phyloP scores from a whole-genome alignment of 768 basidiomycete species.

The Mycena maculata region DNA sequence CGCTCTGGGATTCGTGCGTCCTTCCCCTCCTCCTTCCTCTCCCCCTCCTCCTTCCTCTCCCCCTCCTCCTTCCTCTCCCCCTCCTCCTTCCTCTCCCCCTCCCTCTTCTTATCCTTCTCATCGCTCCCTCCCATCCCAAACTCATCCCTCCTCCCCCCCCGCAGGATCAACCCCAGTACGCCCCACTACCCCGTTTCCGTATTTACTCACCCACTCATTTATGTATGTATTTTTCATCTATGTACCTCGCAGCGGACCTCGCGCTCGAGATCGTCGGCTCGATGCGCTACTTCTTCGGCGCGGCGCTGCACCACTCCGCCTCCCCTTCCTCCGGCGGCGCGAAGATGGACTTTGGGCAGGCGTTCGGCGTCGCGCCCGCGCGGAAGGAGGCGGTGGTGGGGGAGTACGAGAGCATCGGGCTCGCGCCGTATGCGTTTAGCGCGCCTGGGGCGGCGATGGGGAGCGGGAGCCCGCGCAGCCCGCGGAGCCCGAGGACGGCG shows the following conservation, averaged over 20 bases:
- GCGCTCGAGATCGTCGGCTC: constrained; percentile 71
- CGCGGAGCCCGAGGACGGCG: constrained; percentile 25
- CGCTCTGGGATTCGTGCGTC: constrained; percentile 20
- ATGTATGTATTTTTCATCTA: background rate
- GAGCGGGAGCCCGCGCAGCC: background rate
- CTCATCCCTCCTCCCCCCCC: background rate
- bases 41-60: background rate
- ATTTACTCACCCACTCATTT: background rate
- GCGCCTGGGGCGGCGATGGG: constrained; percentile 9
- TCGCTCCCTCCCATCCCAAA: background rate
- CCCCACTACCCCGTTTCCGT: background rate
- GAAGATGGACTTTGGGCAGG: constrained; percentile 48
- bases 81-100: background rate
- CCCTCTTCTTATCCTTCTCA: too few relatives aligned
- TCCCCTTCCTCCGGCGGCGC: constrained; percentile 19
- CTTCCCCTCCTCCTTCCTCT: background rate
- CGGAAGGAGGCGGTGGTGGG: background rate
- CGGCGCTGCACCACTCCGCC: constrained; percentile 38
- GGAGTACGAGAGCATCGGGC: constrained; percentile 3
- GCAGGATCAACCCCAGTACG: constrained; percentile 48
- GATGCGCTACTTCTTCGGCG: constrained; percentile 68
- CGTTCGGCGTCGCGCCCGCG: constrained; percentile 49
- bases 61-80: background rate
- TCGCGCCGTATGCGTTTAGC: constrained; percentile 24
- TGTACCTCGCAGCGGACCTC: constrained; percentile 76